Evolutionary conservation across 441 rosid genomes (phyloP), one percentile per base, ranked within the genome.

Genomic region (Mallotus repandus): DNA sequence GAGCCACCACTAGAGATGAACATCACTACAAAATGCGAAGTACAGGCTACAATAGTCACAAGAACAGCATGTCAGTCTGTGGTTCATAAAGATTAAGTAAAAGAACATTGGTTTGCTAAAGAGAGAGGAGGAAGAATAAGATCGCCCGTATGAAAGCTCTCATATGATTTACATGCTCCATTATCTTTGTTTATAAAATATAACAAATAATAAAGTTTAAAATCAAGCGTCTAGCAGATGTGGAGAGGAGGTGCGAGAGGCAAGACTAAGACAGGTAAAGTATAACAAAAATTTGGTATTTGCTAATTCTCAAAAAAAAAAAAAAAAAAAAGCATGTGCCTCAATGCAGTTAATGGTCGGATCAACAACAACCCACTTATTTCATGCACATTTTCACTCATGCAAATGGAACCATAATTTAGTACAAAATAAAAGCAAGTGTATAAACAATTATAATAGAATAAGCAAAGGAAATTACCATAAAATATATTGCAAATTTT

Each of bases 21-120:
- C 98, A 96, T 86, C 80, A 86, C 97, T 79, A 94, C 91, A 82
- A 94, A 96, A 76, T 91, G 90, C 45, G 98, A 84, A 79, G 98
- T 88, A 64, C 92, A 92, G 59, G 89, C 99, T 91, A 77, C 76
- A 81, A 71, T 76, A 68, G 55, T 67, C 78, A 80, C 38, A 66
- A 75, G 82, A 76, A 71, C 22, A 79, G 32, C 48, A 79, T 41
- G 71, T 74, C 64, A 83, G 63, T 70, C 12, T 12, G 45, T 25
- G 72, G 52, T 68, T 63, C 64, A 59, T 6, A 52, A 25, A 9
- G 58, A 54, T 16, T 2, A 64, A 63, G 18, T 46, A 48, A 61
- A 52, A 6, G 19, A 29, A 29, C 45, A 1, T 50, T 41, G 12
- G 55, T 63, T 63, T 22, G 38, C 22, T 22, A 43, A 60, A 60